Base-by-base conservation (phyloP, 129 eudicot species). In the Helianthus tuberosus region DNA sequence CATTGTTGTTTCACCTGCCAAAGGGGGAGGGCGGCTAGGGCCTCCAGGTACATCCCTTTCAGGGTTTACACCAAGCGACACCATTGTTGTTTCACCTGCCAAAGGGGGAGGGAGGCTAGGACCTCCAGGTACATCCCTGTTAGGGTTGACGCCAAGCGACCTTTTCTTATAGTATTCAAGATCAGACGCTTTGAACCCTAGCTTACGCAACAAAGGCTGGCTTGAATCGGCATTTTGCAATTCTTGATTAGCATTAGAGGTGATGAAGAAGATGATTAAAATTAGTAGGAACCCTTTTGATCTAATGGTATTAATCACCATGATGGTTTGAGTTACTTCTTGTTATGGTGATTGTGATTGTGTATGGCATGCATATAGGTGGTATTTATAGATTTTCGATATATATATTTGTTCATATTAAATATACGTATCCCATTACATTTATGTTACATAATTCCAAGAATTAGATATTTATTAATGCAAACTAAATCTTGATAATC, bases 111-210 rank as follows among this genome's bases (percentile, higher is more conserved):
- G 82, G 64, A 73, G 77, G 64, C 71, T 77, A 0, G 82, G 82
- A 36, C 82, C 82, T 47, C 82, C 82, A 11, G 82, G 82, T 53
- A 77, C 73, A 54, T 71, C 62, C 73, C 78, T 78, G n/a, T 39
- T 68, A 36, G 36, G 58, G 62, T 64, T 72, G 6, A 13, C 82
- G 52, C 55, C 72, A 64, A 72, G 78, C 14, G 73, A 78, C 73
- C 82, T 72, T 64, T 77, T 54, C 75, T 78, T 78, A n/a, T 78
- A 78, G 43, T 78, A 72, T 54, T 71, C 82, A 43, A 78, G 78
- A 64, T 78, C 82, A 17, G 73, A 64, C 52, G 64, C 52, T 54
- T 71, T 78, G 20, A 72, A n/a, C 62, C 82, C 77, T 72, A 72
- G 60, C 77, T 78, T 78, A 29, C 82, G 82, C 50, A 78, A 5